A percentile compares a stretch with the other conserved stretches of the same genome.
These are phyloP conservation scores for Quambalaria eucalypti DNA, from an alignment of 1,284 basidiomycete species.

Conservation along the genomic window DNA sequence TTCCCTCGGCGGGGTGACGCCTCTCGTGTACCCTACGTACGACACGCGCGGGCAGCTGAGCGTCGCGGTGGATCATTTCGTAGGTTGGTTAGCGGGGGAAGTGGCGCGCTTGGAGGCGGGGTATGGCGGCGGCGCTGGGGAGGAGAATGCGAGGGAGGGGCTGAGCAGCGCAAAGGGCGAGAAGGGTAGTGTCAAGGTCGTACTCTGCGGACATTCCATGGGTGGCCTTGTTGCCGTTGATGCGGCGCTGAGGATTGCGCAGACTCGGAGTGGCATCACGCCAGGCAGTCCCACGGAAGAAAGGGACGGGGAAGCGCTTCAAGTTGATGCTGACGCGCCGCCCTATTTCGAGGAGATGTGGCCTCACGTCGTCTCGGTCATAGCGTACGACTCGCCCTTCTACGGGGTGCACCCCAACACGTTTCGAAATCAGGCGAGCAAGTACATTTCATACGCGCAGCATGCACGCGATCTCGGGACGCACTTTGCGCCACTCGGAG, in stretches of 20 bases:
- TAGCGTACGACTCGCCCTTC: background rate
- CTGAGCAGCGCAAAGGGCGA: slow-evolving; percentile 18
- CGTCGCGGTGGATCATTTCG: slow-evolving; percentile 22
- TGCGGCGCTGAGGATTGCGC: slow-evolving; percentile 64
- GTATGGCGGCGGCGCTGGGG: too few relatives aligned
- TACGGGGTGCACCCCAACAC: slow-evolving; percentile 64
- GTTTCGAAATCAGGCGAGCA: slow-evolving; percentile 73
- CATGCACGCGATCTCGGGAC: slow-evolving; percentile 56
- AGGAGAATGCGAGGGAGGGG: slow-evolving; percentile 26
- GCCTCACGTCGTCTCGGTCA: background rate
- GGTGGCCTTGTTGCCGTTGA: slow-evolving; percentile 63
- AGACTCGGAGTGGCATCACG: too few relatives aligned
- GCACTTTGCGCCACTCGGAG: slow-evolving; percentile 46
- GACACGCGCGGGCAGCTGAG: slow-evolving; percentile 56
- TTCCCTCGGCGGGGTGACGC: slow-evolving; percentile 59
- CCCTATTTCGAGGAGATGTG: slow-evolving; percentile 73
- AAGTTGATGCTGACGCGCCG: slow-evolving; percentile 61
- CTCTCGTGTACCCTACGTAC: slow-evolving; percentile 75
- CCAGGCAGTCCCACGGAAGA: slow-evolving; percentile 48
- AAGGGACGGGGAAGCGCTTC: slow-evolving; percentile 47
- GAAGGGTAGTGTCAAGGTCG: slow-evolving; percentile 54
- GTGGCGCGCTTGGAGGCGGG: slow-evolving; percentile 74
- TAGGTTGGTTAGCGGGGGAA: slow-evolving; percentile 53
- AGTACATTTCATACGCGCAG: slow-evolving; percentile 64
- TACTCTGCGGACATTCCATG: slow-evolving; percentile 74